Evolutionary conservation across 805 yeast genomes (phyloP).

Genomic region (Ogataea ramenticola): DNA sequence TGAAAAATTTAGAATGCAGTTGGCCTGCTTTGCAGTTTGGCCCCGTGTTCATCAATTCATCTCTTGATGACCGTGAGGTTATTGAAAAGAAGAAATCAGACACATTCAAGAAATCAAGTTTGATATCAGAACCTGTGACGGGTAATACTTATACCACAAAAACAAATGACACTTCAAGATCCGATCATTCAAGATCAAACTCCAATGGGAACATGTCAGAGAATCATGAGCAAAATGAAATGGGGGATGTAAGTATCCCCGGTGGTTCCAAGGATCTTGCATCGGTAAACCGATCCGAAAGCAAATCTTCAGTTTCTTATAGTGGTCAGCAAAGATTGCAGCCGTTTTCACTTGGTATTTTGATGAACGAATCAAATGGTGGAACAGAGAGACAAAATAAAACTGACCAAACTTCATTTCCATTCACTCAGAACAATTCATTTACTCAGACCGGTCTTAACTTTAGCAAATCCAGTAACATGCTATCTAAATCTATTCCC

Average conservation of each 20-base stretch:
- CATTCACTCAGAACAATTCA: not conserved
- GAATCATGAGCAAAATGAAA: too few relatives aligned
- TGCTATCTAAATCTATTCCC: not conserved
- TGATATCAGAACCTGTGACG: not conserved
- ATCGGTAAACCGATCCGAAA: too few relatives aligned
- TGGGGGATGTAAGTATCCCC: too few relatives aligned
- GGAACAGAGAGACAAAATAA: not conserved
- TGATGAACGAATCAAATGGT: not conserved
- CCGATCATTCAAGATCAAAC: not conserved
- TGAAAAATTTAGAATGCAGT: slow-evolving; percentile 3
- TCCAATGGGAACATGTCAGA: not conserved
- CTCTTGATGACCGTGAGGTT: slow-evolving; percentile 4
- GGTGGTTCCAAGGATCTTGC: too few relatives aligned
- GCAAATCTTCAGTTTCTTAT: not conserved
- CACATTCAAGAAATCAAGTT: not conserved
- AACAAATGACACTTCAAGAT: too few relatives aligned
- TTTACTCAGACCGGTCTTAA: not conserved
- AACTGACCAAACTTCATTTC: not conserved
- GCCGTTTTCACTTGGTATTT: not conserved
- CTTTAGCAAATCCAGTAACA: too few relatives aligned
- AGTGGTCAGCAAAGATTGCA: not conserved
- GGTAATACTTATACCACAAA: not conserved
- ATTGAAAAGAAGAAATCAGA: slow-evolving; percentile 1
- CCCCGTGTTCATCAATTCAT: slow-evolving; percentile 5
- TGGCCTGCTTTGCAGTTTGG: slow-evolving; percentile 9